Base-by-base conservation (phyloP, 768 basidiomycete species). In the Rubroboletus pulcherrimus region DNA sequence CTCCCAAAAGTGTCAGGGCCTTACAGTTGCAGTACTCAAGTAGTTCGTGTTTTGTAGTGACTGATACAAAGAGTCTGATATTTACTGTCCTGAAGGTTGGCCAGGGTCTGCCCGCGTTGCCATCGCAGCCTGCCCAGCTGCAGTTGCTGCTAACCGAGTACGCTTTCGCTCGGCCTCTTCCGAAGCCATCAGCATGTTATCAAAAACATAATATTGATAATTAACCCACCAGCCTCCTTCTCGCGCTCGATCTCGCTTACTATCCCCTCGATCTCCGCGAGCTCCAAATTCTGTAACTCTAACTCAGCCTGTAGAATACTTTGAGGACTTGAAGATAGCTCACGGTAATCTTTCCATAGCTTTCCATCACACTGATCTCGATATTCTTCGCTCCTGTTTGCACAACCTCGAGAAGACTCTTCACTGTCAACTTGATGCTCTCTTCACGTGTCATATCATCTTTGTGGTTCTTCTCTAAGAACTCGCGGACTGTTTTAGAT, bases 361-460 rank as follows among this genome's bases (percentile, higher is more conserved):
- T 83, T 68, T 97, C 94, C 92, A 98, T 95, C 43, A 98, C 91
- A 58, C 90, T 94, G 64, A 99, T 93, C 72, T 99, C 97, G 59
- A 99, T 98, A 73, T 99, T 99, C 79, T 98, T 98, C 5, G 97
- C 97, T n/a, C 97, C 97, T 2, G 97, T 98, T 75, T 98, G 97
- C 8, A 99, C 97, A 37, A 99, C 95, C 72, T 99, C 97, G 24
- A 99, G 78, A 64, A 99, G 77, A 69, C 89, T 90, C 78, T 98
- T 98, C 59, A 99, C 84, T 0, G 97, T 93, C 46, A 99, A 76
- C 72, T 97, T 97, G 72, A 99, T 90, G 49, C 89, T 86, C 57
- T 97, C 93, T 48, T 93, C 93, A 56, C 91, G 79, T 7, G 83
- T 78, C 77, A 97, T 78, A 60, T 91, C 92, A 59, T 97, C 93